Evolutionary conservation across 768 basidiomycete genomes (phyloP), one percentile per base, ranked within the genome.

Genomic region (Suillus placidus): DNA sequence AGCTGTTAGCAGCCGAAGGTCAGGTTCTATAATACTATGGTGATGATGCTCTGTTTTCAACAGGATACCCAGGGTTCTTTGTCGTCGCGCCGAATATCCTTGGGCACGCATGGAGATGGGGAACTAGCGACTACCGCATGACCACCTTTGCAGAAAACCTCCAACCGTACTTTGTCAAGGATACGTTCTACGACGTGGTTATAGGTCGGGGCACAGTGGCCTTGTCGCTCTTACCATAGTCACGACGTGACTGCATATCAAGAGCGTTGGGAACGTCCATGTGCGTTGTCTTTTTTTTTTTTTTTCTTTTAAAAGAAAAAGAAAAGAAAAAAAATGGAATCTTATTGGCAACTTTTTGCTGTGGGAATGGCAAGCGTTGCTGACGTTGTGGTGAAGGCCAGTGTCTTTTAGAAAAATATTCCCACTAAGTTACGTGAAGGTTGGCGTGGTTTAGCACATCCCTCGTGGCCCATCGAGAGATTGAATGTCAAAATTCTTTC

Each of bases 21-120:
- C 52, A 55, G 56, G 10, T 7, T 38, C 3, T 40, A 4, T 6
- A 10, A 16, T 16, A 16, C 8, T 23, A 37, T 45, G 20, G 47
- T 61, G 52, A 65, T 18, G 13, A 51, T 40, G 9, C 4, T 35
- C 20, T 40, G 20, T 52, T 57, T 23, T 56, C 45, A n/a, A 32
- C 30, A 23, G 38, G n/a, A 12, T 35, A 18, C 5, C 23, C 38
- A 71, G 70, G 68, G 12, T 71, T 63, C 54, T 57, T 69, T 10
- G 68, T 71, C 38, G 69, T 60, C 18, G 68, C 68, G 20, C 70
- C 68, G 13, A 67, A 69, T 43, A 65, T 71, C n/a, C 26, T 65
- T n/a, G 66, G 68, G 30, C 68, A 67, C n/a, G 66, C 42, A 45
- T 62, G 49, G 38, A 61, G 66, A 14, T 56, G 63, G 40, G 56